Conservation (phyloP, 192 early-diverging fungal species). For the Coemansia sp. region DNA sequence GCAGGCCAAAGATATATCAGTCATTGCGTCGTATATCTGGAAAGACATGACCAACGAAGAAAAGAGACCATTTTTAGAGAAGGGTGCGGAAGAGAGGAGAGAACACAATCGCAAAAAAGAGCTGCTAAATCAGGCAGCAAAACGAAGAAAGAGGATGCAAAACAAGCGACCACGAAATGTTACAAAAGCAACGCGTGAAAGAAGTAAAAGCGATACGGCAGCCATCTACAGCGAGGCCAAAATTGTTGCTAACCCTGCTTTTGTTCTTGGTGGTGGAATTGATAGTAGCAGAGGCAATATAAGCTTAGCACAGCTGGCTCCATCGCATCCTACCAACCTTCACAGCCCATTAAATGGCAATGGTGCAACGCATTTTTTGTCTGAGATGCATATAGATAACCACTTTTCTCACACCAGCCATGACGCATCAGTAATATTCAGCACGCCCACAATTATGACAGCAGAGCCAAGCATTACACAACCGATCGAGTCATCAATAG, state of each 20-base stretch:
- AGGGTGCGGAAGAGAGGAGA: constrained; percentile 61
- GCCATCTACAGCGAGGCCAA: not conserved
- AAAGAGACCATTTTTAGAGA: constrained; percentile 55
- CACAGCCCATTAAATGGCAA: too few relatives aligned
- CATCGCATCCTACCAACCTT: too few relatives aligned
- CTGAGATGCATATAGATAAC: not conserved
- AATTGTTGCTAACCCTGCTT: not conserved
- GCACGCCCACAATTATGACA: not conserved
- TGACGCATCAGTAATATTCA: not conserved
- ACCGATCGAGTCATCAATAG: not conserved
- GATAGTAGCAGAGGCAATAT: not conserved
- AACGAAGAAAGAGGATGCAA: constrained; percentile 3
- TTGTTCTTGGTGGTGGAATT: not conserved
- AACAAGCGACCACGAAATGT: constrained; percentile 7
- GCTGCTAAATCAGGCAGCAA: constrained; percentile 2
- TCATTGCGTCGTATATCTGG: constrained; percentile 54
- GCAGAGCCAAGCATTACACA: not conserved
- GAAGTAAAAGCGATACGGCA: not conserved
- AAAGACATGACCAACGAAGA: constrained; percentile 57
- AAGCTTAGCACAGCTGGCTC: not conserved
- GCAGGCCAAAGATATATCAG: constrained; percentile 27
- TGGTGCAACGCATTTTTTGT: not conserved
- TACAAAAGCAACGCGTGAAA: not conserved
- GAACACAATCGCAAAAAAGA: constrained; percentile 66
- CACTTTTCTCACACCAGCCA: not conserved